A percentile compares a stretch with the other conserved stretches of the same genome.
phyloP scores from a whole-genome alignment of 768 basidiomycete genomes.

The Coprinellus micaceus region DNA sequence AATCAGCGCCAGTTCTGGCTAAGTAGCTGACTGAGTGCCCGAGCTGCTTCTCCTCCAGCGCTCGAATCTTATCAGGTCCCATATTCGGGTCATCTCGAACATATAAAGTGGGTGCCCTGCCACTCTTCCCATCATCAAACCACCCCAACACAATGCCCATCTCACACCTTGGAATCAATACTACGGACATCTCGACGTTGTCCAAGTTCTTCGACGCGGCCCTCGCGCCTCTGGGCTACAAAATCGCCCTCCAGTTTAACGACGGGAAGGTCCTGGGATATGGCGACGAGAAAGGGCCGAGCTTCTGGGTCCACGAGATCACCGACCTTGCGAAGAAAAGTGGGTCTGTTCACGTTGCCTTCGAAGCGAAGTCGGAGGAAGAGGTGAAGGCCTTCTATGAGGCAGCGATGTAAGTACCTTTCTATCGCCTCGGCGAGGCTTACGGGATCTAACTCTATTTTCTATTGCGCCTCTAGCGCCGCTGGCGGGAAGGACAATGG shows the following conservation, averaged over 20 bases:
- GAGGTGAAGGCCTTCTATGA: slow-evolving; percentile 20
- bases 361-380: slow-evolving; percentile 17
- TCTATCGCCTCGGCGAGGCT: not conserved
- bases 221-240: slow-evolving; percentile 23
- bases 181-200: slow-evolving; percentile 12
- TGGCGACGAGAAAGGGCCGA: slow-evolving; percentile 12
- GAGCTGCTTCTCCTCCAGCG: too few species aligned
- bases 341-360: slow-evolving; percentile 20
- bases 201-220: slow-evolving; percentile 19
- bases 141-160: slow-evolving; percentile 15
- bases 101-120: too few species aligned
- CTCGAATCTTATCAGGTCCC: too few species aligned
- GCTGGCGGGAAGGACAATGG: slow-evolving; percentile 24
- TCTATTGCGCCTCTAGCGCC: slow-evolving; percentile 8
- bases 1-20: too few species aligned
- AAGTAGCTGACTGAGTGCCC: too few species aligned
- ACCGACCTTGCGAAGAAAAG: slow-evolving; percentile 2
- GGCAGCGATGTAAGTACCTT: slow-evolving; percentile 20
- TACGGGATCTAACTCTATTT: not conserved
- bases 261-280: slow-evolving; percentile 21
- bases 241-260: slow-evolving; percentile 10
- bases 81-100: too few species aligned
- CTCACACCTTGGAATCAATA: slow-evolving; percentile 15
- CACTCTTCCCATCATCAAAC: not conserved
- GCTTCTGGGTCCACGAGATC: slow-evolving; percentile 18